Percentiles rank a stretch among this genome's conserved stretches.
Evolutionary conservation across 1,284 basidiomycete species (phyloP).

Genomic region (Pascua sp.): DNA sequence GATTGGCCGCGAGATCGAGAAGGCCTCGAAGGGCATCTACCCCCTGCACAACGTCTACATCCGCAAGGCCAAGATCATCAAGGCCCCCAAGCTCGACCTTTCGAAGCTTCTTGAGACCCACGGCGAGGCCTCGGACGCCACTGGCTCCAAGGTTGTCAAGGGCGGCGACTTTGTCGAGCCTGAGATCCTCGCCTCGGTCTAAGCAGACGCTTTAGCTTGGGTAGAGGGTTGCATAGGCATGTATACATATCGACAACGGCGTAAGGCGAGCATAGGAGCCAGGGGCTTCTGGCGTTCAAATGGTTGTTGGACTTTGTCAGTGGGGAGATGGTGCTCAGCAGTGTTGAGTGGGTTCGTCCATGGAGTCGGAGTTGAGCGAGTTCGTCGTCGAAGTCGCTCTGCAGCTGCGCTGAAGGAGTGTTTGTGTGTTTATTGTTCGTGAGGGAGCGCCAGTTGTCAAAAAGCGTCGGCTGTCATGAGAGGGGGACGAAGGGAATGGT

Average conservation of each 20-base stretch:
- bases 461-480: too few relatives aligned
- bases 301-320: too few relatives aligned
- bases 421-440: too few relatives aligned
- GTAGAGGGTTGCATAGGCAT: slow-evolving; percentile 29
- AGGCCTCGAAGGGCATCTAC: slow-evolving; percentile 62
- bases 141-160: slow-evolving; percentile 48
- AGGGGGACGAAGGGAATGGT: too few relatives aligned
- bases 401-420: too few relatives aligned
- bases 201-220: slow-evolving; percentile 22
- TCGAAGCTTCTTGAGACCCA: slow-evolving; percentile 94
- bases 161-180: slow-evolving; percentile 50
- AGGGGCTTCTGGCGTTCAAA: too few relatives aligned
- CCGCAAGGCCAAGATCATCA: slow-evolving; percentile 94
- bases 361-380: too few relatives aligned
- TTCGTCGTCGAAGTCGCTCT: too few relatives aligned
- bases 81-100: slow-evolving; percentile 94
- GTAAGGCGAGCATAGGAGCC: too few relatives aligned
- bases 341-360: too few relatives aligned
- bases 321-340: too few relatives aligned
- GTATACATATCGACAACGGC: slow-evolving; percentile 31
- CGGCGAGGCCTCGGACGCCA: slow-evolving; percentile 80
- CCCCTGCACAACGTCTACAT: slow-evolving; percentile 65
- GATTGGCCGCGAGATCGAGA: slow-evolving; percentile 99
- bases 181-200: slow-evolving; percentile 50
- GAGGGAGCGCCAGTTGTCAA: too few relatives aligned